Evolutionary conservation across 116 monocot genomes (phyloP).

Genomic region (Iris pallida): DNA sequence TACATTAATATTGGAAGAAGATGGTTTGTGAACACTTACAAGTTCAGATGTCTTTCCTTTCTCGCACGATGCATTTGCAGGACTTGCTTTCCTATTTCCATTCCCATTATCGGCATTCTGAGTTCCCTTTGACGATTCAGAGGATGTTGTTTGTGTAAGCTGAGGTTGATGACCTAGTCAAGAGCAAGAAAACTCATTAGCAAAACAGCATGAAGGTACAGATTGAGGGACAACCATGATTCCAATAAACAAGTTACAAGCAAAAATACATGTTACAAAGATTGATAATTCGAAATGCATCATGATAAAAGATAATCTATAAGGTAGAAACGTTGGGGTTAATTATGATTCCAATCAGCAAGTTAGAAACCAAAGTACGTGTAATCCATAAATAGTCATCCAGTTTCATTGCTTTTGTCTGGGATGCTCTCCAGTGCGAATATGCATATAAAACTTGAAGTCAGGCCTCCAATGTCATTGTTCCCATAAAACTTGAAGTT

Average conservation of each 20-base stretch:
- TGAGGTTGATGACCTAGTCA: not conserved
- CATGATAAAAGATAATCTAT: not conserved
- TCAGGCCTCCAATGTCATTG: no score
- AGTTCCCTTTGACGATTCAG: not conserved
- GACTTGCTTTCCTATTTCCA: not conserved
- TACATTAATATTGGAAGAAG: conserved; percentile 33
- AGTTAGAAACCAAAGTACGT: no score
- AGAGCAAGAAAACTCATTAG: not conserved
- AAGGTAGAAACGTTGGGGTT: not conserved
- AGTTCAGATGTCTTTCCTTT: conserved; percentile 11
- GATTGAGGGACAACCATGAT: not conserved
- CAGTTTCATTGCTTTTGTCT: no score
- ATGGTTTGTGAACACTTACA: conserved; percentile 7
- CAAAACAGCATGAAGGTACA: not conserved
- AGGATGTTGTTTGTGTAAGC: not conserved
- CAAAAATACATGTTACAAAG: not conserved
- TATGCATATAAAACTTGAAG: no score
- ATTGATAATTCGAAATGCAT: not conserved
- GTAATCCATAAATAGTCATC: no score
- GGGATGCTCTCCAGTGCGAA: no score
- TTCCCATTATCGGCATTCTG: not conserved
- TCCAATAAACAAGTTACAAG: not conserved
- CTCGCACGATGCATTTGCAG: not conserved
- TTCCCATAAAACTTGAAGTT: not conserved
- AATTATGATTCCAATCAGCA: no score